Base-by-base conservation (phyloP, 257 asterid genomes). In the Eustoma russellianum region DNA sequence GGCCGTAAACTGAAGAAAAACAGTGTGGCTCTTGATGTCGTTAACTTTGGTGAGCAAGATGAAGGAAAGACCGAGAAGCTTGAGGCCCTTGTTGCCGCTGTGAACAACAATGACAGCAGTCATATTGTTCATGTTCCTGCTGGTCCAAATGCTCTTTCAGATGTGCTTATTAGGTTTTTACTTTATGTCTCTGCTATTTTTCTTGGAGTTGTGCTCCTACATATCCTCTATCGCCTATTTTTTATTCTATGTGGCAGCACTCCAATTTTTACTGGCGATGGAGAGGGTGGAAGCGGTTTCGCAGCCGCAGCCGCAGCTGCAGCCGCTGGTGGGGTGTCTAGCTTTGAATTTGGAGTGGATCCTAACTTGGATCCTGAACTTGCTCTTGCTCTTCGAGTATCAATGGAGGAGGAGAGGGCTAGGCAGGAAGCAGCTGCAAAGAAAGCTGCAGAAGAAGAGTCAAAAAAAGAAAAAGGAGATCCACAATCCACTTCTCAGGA, bases 391-490 rank as follows among this genome's bases (percentile, higher is more conserved):
- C 99, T 92, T 60, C 79, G 99, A 56, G 97, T 92, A 50, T 92
- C 99, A 66, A 88, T 92, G 99, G 99, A 92, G 66, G 99, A 92
- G 79, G 99, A 92, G 77, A 85, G 99, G 71, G 99, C 99, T 59
- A 88, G 99, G 79, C 99, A 92, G 72, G 99, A 85, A 74, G 97
- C 94, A 53, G 95, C 97, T 49, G 99, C 99, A 9, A 92, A 81
- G 60, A 88, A 89, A 76, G 92, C 99, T 56, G 79, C 95, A 13
- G 98, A 87, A 69, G 99, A 88, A 63, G 68, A 84, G 68, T 46
- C 88, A 43, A 81, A 74, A 50, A 81, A 70, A 70, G 93, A 78
- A 54, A 78, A 71, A 58, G 97, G 90, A 67, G 97, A 88, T 45
- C 77, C 55, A 41, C 81, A 77, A 48, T 70, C 85, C 56, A 70